Conservation (phyloP, 257 asterid species). For the Penstemon eatonii region DNA sequence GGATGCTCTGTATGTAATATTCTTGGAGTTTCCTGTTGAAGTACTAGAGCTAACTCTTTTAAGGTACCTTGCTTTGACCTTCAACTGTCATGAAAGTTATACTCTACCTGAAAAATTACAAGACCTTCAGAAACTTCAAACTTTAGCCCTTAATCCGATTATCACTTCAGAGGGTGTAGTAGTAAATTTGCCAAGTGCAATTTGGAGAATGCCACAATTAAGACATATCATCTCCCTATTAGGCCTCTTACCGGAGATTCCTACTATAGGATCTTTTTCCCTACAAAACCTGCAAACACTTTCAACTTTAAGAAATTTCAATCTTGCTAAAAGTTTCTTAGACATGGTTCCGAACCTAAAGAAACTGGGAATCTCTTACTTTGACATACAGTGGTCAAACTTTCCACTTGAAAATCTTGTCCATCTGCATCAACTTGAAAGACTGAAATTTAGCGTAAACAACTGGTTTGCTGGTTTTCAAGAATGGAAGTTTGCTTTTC, state of each 20-base stretch:
- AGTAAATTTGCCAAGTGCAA: not conserved
- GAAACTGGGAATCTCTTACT: not conserved
- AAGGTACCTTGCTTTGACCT: constrained; percentile 26
- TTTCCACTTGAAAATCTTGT: not conserved
- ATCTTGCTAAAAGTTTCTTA: not conserved
- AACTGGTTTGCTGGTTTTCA: not conserved
- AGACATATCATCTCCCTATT: not conserved
- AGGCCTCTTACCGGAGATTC: not conserved
- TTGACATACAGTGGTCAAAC: not conserved
- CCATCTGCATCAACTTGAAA: constrained; percentile 8
- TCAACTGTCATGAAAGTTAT: too few species aligned
- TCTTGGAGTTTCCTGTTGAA: constrained; percentile 18
- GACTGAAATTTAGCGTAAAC: not conserved
- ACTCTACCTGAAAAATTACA: too few species aligned
- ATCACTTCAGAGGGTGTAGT: not conserved
- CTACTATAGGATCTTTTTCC: not conserved
- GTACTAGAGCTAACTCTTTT: constrained; percentile 1
- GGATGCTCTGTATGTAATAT: constrained; percentile 21
- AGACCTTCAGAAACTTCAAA: constrained; percentile 26
- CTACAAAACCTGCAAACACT: constrained; percentile 6
- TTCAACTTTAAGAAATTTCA: not conserved
- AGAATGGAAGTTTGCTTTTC: constrained; percentile 2
- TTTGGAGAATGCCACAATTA: not conserved
- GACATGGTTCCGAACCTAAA: constrained; percentile 19
- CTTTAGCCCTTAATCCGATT: constrained; percentile 16